Base-by-base conservation (phyloP, 805 yeast genomes). In the Yarrowia sp. region DNA sequence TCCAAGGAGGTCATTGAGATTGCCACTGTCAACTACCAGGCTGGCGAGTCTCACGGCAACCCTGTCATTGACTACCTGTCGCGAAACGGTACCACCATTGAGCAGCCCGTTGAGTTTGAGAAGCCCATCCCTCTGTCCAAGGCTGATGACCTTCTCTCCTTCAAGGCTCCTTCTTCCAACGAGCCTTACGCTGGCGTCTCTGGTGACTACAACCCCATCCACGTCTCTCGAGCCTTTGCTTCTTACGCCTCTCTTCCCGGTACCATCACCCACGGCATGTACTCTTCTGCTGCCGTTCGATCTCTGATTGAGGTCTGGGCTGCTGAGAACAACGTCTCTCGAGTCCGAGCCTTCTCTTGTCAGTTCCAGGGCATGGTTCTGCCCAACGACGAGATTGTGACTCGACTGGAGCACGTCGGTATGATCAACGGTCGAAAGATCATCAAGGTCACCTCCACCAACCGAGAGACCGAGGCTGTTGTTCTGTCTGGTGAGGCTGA, bases 391-490 rank as follows among this genome's bases (percentile, higher is more conserved):
- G 87, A 85, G 71, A 85, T 95, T 75, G 87, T 88, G 71, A 92
- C 98, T 47, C 86, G 88, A 71, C 85, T 95, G 74, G 97, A 93
- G 80, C 99, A 96, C 76, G 86, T 91, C 79, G 99, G 98, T 82
- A 95, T 95, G 99, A 92, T 95, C 77, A 95, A 94, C 75, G 99
- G 99, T 78, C 91, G 99, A 82, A 96, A 95, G 87, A 89, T 95
- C 76, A 86, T 95, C 77, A 91, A 91, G 83, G 92, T 95, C 73
- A 95, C 90, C 80, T 89, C 97, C 70, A 85, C 85, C 80, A 92
- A 92, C 80, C 86, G 86, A 72, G 92, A 89, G 74, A 89, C 94
- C 69, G 93, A 86, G 69, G 85, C 85, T 70, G 80, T 84, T 46
- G 99, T 95, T 20, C 84, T 95, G 74, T 79, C 84, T 66, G 99